Percentiles rank a stretch among this genome's conserved stretches.
phyloP scores from a whole-genome alignment of 352 stramenopile species.

The Globisporangium camurandrum region DNA sequence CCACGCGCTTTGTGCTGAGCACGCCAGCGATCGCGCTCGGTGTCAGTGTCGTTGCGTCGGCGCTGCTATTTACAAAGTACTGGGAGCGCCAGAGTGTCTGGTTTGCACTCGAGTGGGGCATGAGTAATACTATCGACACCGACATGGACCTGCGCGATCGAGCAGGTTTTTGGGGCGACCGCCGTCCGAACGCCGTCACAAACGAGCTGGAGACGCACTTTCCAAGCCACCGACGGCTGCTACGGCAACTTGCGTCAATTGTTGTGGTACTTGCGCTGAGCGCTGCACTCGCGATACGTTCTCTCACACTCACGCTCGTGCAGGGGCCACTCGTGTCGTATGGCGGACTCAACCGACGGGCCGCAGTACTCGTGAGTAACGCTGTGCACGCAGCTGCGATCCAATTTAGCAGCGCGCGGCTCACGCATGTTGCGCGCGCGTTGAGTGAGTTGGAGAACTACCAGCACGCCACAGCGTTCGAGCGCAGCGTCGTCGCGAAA shows the following conservation, averaged over 20 bases:
- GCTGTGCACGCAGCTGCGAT: constrained; percentile 16
- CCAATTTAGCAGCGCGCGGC: constrained; percentile 21
- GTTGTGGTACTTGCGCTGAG: constrained; percentile 15
- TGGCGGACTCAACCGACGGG: constrained; percentile 15
- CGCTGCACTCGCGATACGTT: constrained; percentile 14
- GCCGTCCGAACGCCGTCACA: constrained; percentile 20
- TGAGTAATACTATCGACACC: constrained; percentile 9
- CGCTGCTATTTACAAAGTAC: constrained; percentile 39
- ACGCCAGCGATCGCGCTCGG: constrained; percentile 12
- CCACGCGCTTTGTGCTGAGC: constrained; percentile 6
- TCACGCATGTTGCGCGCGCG: constrained; percentile 16
- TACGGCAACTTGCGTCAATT: constrained; percentile 12
- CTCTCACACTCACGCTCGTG: constrained; percentile 21
- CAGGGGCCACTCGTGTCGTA: constrained; percentile 18
- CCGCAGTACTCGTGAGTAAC: constrained; percentile 23
- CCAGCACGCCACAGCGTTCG: constrained; percentile 16
- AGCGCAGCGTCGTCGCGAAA: constrained; percentile 26
- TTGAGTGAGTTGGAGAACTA: constrained; percentile 33
- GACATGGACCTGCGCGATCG: constrained; percentile 19
- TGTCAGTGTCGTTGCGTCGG: constrained; percentile 29
- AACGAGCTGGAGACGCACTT: constrained; percentile 22
- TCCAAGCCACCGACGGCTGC: constrained; percentile 6
- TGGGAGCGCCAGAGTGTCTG: constrained; percentile 55
- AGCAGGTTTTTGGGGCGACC: constrained; percentile 19
- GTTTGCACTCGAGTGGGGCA: constrained; percentile 59